phyloP scores from a whole-genome alignment of 202 grass and related monocot species.

The Digitaria exilis region DNA sequence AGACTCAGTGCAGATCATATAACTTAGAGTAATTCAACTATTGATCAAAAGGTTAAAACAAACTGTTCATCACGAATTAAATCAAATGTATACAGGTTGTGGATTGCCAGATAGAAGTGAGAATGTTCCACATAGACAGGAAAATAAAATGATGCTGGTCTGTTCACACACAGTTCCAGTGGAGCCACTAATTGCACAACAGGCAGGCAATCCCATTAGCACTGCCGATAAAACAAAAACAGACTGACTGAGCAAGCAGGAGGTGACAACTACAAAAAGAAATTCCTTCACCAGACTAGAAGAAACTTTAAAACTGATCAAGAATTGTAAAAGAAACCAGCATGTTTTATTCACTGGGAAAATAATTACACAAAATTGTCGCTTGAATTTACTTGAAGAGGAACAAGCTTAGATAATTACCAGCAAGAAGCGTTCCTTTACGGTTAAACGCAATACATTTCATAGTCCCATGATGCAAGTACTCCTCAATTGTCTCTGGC shows the following conservation, averaged over 20 bases:
- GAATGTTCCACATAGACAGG: constrained; percentile 25
- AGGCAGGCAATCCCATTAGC: constrained; percentile 1
- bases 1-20: neutral
- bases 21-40: neutral
- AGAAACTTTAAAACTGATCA: constrained; percentile 11
- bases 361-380: neutral
- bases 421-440: constrained; percentile 91
- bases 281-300: constrained; percentile 8
- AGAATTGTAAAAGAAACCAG: constrained; percentile 11
- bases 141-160: neutral
- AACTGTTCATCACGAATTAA: neutral
- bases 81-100: constrained; percentile 13
- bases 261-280: neutral
- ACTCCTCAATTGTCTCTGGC: constrained; percentile 97
- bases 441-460: constrained; percentile 98
- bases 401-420: constrained; percentile 48
- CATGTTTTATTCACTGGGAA: constrained; percentile 15
- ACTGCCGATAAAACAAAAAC: constrained; percentile 30
- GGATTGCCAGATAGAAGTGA: neutral
- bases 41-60: neutral
- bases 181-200: neutral
- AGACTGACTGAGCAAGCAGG: neutral
- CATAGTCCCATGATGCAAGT: constrained; percentile 96
- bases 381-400: constrained; percentile 9
- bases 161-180: neutral